Evolutionary conservation across 2,329 filamentous ascomycete genomes (phyloP), one percentile per base, ranked within the genome.

Genomic region (Domatiomyces globalis): DNA sequence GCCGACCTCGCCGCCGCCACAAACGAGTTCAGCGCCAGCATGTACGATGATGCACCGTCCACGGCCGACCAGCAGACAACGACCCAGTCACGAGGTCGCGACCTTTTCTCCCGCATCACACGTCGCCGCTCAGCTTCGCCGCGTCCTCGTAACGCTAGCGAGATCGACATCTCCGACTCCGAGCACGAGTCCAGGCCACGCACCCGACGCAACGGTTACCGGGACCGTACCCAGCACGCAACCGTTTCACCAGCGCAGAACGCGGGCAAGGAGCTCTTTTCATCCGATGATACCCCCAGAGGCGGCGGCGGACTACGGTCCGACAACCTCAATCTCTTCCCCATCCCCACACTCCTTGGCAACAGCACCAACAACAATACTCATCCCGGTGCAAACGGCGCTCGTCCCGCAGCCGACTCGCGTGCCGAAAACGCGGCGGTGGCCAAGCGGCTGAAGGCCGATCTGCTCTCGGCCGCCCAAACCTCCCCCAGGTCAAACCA

Each of bases 41-140:
- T 95, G 73, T 94, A 94, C 66, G 87, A 92, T 58, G 87, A 94
- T 61, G 77, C 78, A 54, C 68, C 61, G 6, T 63, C 62, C 6
- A 61, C 64, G 48, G 51, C 63, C 20, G 63, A 51, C 49, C 50
- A 61, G 17, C 63, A 49, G 58, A 61, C 49, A 60, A 62, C 45
- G 53, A 15, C 33, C 33, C 33, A 39, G 2, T 15, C 33, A 39
- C 58, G 56, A 60, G 49, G 58, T 45, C 56, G 60, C 39, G 68
- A 73, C 27, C 56, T 73, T 19, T 71, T 73, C 49, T 64, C 68
- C 2, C 62, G 66, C 8, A 61, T 63, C 19, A 62, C 62, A 20
- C 73, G 79, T 45, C 70, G 78, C 59, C 75, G 79, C 56, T 81
- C 78, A 62, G 78, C 78, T 17, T 82, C 79, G 5, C 79, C 79